Evolutionary conservation across 106 monocot genomes (phyloP).

Genomic region (Narthecium ossifragum): DNA sequence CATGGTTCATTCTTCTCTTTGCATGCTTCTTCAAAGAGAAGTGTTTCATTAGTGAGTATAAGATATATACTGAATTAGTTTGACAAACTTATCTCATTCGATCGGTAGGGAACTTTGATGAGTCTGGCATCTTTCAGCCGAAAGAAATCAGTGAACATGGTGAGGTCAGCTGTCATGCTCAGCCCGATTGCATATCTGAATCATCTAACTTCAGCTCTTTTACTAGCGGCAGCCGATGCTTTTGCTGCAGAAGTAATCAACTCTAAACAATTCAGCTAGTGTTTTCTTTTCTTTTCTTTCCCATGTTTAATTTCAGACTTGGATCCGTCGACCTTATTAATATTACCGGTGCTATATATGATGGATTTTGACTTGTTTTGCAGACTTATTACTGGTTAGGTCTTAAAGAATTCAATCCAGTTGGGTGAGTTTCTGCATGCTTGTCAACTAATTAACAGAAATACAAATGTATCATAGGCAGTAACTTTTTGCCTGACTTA

Average conservation of each 20-base stretch:
- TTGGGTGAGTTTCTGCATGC: slow-evolving; percentile 9
- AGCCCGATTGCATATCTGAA: slow-evolving; percentile 39
- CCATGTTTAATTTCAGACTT: not conserved
- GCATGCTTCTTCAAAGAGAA: too few species aligned
- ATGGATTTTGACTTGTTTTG: slow-evolving; percentile 2
- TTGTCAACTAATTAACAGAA: not conserved
- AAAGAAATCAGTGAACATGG: slow-evolving; percentile 7
- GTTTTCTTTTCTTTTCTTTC: not conserved
- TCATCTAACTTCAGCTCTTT: slow-evolving; percentile 17
- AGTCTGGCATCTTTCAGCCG: slow-evolving; percentile 34
- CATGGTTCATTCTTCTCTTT: too few species aligned
- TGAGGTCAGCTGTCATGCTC: slow-evolving; percentile 31
- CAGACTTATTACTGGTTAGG: slow-evolving; percentile 24
- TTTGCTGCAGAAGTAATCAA: slow-evolving; percentile 21
- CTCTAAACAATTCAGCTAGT: not conserved
- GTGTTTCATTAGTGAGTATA: too few species aligned
- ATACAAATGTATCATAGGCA: not conserved
- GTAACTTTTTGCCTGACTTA: too few species aligned
- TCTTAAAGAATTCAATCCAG: slow-evolving; percentile 28
- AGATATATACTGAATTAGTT: too few species aligned
- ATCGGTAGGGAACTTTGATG: slow-evolving; percentile 36
- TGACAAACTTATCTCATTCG: too few species aligned
- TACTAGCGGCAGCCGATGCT: slow-evolving; percentile 1
- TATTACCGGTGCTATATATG: not conserved
- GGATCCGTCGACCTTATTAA: too few species aligned